These are phyloP conservation scores for Polyporus tsugae DNA, from an alignment of 1,284 basidiomycete genomes.

Conservation along the genomic window DNA sequence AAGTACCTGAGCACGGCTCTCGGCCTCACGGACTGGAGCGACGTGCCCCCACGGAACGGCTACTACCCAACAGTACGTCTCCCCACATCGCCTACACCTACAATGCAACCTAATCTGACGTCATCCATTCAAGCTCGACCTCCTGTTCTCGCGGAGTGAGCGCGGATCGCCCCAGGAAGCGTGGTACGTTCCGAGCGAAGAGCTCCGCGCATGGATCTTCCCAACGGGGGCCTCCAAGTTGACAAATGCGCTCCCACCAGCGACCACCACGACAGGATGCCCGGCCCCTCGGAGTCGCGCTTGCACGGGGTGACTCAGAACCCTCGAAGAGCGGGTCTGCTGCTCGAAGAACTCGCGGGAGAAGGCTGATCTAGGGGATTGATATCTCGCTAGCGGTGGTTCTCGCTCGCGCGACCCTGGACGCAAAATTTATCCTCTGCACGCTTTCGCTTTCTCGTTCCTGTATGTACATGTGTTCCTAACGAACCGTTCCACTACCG, in stretches of 20 bases:
- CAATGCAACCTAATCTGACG: not conserved
- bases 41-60: constrained; percentile 8
- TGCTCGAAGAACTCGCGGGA: constrained; percentile 1
- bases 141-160: not conserved
- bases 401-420: not conserved
- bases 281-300: not conserved
- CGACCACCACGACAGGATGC: not conserved
- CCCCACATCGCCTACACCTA: not conserved
- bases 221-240: not conserved
- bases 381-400: not conserved
- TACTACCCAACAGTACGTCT: constrained; percentile 12
- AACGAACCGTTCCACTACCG: not conserved
- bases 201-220: constrained; percentile 10
- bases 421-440: not conserved
- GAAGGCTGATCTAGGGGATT: not conserved
- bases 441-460: not conserved
- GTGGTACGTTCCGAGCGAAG: constrained; percentile 14
- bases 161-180: not conserved
- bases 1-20: constrained; percentile 13
- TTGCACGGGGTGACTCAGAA: not conserved
- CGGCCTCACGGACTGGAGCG: constrained; percentile 16
- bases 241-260: not conserved
- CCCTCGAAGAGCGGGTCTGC: not conserved
- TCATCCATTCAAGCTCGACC: not conserved
- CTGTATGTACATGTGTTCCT: not conserved